These are phyloP conservation scores for Myochromella boudieri DNA, from an alignment of 768 basidiomycete species.

Conservation along the genomic window DNA sequence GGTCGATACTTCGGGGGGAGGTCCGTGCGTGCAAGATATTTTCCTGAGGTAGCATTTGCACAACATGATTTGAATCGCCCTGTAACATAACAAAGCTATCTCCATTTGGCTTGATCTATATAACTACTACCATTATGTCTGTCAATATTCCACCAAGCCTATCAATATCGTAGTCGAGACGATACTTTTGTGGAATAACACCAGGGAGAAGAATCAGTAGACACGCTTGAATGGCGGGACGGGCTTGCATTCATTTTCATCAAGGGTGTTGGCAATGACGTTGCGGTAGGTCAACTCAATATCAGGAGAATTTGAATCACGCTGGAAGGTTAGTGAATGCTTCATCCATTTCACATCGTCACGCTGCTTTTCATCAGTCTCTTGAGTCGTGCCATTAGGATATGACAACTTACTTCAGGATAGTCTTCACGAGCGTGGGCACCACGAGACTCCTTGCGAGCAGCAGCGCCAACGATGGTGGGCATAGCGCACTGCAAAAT, in stretches of 20 bases:
- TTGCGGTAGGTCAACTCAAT: constrained; percentile 88
- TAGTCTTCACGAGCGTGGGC: constrained; percentile 98
- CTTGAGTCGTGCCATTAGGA: neutral
- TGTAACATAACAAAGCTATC: constrained; percentile 31
- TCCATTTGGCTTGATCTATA: too few relatives aligned
- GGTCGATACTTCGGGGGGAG: constrained; percentile 91
- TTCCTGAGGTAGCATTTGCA: constrained; percentile 58
- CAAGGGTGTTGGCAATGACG: constrained; percentile 85
- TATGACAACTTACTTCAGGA: constrained; percentile 66
- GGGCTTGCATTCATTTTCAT: constrained; percentile 94
- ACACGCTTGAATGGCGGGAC: constrained; percentile 98
- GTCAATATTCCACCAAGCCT: too few relatives aligned
- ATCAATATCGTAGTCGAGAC: too few relatives aligned
- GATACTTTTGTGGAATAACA: neutral
- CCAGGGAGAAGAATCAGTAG: constrained; percentile 53
- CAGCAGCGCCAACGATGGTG: constrained; percentile 90
- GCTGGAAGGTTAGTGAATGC: constrained; percentile 93
- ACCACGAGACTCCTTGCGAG: constrained; percentile 96
- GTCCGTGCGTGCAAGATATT: constrained; percentile 80
- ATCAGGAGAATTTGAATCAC: constrained; percentile 69
- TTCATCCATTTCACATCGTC: constrained; percentile 96
- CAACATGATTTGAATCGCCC: constrained; percentile 49
- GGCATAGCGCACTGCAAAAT: constrained; percentile 93
- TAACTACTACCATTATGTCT: too few relatives aligned
- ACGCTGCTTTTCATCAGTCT: constrained; percentile 46